phyloP scores from a whole-genome alignment of 2,329 filamentous ascomycete genomes.

The Penicillium paneum region DNA sequence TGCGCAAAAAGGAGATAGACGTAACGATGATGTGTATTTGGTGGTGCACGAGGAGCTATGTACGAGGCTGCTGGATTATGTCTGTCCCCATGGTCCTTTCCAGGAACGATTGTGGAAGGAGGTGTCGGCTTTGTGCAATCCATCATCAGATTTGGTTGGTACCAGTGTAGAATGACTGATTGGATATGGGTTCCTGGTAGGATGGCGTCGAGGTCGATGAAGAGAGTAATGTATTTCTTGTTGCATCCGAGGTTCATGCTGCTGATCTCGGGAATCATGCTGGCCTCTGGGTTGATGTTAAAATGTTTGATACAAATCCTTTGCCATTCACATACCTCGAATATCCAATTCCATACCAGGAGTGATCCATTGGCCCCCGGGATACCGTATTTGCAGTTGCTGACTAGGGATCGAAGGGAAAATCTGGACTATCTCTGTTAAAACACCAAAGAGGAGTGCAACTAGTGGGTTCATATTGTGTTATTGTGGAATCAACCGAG shows the following conservation, averaged over 20 bases:
- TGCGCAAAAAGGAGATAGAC: slow-evolving; percentile 32
- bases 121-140: slow-evolving; percentile 2
- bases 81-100: neutral
- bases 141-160: slow-evolving; percentile 21
- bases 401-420: neutral
- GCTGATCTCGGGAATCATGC: slow-evolving; percentile 19
- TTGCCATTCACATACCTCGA: neutral
- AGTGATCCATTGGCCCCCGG: slow-evolving; percentile 15
- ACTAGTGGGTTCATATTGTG: neutral
- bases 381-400: slow-evolving; percentile 19
- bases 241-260: slow-evolving; percentile 5
- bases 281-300: slow-evolving; percentile 8
- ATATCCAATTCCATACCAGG: slow-evolving; percentile 18
- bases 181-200: slow-evolving; percentile 8
- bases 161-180: slow-evolving; percentile 29
- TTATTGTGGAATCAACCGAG: neutral
- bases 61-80: slow-evolving; percentile 16
- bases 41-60: slow-evolving; percentile 30
- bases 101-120: neutral
- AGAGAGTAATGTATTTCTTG: slow-evolving; percentile 21
- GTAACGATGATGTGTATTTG: slow-evolving; percentile 30
- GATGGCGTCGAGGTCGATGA: slow-evolving; percentile 27
- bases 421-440: neutral
- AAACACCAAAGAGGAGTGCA: neutral
- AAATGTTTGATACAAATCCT: neutral